phyloP scores from a whole-genome alignment of 179 eudicot species.

The Heliamphora pulchella region DNA sequence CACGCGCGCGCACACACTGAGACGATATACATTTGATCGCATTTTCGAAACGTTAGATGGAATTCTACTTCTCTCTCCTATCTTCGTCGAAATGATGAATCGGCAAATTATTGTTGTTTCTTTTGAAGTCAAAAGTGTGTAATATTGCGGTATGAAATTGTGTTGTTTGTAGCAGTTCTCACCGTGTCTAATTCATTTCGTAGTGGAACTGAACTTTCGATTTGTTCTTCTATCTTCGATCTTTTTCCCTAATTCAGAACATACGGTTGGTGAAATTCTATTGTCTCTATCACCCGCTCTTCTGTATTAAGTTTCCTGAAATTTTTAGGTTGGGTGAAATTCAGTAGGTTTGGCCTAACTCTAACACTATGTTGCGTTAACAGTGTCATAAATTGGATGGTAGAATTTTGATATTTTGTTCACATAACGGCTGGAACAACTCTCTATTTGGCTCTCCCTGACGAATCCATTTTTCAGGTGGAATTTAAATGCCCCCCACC shows the following conservation, averaged over 20 bases:
- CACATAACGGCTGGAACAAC: background rate
- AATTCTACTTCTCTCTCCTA: background rate
- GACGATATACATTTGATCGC: too few species aligned
- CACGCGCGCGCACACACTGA: background rate
- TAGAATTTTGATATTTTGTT: background rate
- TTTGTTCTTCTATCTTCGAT: background rate
- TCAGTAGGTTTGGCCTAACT: background rate
- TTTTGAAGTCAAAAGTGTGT: background rate
- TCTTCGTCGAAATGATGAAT: background rate
- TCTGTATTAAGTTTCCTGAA: background rate
- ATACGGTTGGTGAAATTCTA: too few species aligned
- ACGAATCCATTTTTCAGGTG: background rate
- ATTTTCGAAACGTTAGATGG: background rate
- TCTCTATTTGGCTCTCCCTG: background rate
- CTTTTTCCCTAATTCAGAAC: too few species aligned
- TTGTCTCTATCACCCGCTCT: background rate
- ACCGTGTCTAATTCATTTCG: background rate
- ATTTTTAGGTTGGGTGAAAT: constrained; percentile 1
- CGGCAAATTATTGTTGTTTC: background rate
- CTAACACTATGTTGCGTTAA: background rate
- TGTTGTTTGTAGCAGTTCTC: background rate
- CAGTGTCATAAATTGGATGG: background rate
- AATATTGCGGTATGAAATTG: background rate
- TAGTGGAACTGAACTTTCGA: background rate
- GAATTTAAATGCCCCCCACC: background rate